Percentiles rank a stretch among this genome's conserved stretches.
These are phyloP conservation scores for Aspergillus ibericus DNA, from an alignment of 2,329 filamentous ascomycete genomes.

Conservation along the genomic window DNA sequence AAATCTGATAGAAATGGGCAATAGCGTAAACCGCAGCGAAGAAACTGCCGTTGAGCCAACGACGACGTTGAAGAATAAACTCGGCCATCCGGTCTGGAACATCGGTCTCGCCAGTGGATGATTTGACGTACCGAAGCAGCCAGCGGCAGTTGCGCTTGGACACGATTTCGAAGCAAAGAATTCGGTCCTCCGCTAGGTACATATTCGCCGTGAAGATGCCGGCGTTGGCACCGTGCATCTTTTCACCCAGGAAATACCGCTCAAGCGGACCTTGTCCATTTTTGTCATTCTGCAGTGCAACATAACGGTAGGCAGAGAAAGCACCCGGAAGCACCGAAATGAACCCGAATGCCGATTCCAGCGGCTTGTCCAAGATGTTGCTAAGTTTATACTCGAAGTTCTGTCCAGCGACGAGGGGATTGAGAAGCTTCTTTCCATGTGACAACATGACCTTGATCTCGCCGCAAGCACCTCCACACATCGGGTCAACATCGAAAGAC, in stretches of 20 bases:
- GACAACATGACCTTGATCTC: conserved; percentile 98
- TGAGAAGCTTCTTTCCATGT: conserved; percentile 81
- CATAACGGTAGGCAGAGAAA: conserved; percentile 95
- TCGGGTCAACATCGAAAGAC: conserved; percentile 94
- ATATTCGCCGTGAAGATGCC: conserved; percentile 95
- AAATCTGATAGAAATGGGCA: conserved; percentile 93
- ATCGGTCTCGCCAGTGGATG: conserved; percentile 92
- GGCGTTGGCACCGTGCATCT: conserved; percentile 87
- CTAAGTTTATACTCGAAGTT: conserved; percentile 99
- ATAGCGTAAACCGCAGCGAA: conserved; percentile 96
- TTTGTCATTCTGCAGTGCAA: conserved; percentile 95
- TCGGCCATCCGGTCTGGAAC: conserved; percentile 93
- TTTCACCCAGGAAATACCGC: conserved; percentile 96
- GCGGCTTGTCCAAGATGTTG: conserved; percentile 96
- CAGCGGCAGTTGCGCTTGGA: conserved; percentile 96
- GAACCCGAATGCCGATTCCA: conserved; percentile 97
- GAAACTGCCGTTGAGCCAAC: conserved; percentile 98
- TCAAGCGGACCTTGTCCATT: conserved; percentile 88
- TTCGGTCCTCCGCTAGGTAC: conserved; percentile 54
- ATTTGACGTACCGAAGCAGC: conserved; percentile 98
- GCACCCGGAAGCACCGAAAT: conserved; percentile 95
- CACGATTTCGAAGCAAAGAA: conserved; percentile 72
- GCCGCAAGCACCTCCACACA: conserved; percentile 95
- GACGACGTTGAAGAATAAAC: conserved; percentile 89
- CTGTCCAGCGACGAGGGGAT: conserved; percentile 91